Evolutionary conservation across 2,329 filamentous ascomycete genomes (phyloP).

Genomic region (Thielaviopsis euricoi): DNA sequence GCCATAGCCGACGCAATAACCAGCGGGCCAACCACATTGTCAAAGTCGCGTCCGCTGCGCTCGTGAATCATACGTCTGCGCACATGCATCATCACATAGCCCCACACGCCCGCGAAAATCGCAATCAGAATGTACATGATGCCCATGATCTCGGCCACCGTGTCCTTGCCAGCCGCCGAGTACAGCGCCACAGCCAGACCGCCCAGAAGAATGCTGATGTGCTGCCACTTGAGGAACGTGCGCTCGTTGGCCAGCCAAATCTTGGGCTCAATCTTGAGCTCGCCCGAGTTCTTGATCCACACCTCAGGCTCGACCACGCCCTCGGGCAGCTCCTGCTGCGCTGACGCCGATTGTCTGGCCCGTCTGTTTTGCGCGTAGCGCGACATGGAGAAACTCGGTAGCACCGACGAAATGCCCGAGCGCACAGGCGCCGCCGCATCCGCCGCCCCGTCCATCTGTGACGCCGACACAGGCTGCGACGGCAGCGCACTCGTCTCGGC

Average conservation of each 20-base stretch:
- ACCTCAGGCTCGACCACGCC: slow-evolving; percentile 72
- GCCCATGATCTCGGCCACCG: slow-evolving; percentile 63
- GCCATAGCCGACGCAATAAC: slow-evolving; percentile 68
- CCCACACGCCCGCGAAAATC: slow-evolving; percentile 72
- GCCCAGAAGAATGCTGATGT: slow-evolving; percentile 77
- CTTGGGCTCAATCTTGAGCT: slow-evolving; percentile 87
- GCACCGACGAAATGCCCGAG: slow-evolving; percentile 44
- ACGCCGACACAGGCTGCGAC: slow-evolving; percentile 16
- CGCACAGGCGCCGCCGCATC: slow-evolving; percentile 14
- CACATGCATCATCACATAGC: slow-evolving; percentile 65
- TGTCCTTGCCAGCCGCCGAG: slow-evolving; percentile 69
- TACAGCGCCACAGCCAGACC: slow-evolving; percentile 71
- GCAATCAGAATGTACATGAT: slow-evolving; percentile 70
- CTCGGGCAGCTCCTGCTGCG: slow-evolving; percentile 47
- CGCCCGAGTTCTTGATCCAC: slow-evolving; percentile 91
- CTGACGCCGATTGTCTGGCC: slow-evolving; percentile 18
- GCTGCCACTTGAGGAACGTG: slow-evolving; percentile 97
- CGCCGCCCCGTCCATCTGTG: slow-evolving; percentile 21
- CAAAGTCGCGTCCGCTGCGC: slow-evolving; percentile 82
- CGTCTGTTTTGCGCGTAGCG: slow-evolving; percentile 50
- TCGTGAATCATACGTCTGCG: slow-evolving; percentile 65
- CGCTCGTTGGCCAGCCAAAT: slow-evolving; percentile 98
- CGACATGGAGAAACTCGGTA: slow-evolving; percentile 69
- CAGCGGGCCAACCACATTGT: slow-evolving; percentile 72
- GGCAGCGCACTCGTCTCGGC: slow-evolving; percentile 18